Evolutionary conservation across 345 rosid genomes (phyloP), one percentile per base, ranked within the genome.

Genomic region (Geranium brycei): DNA sequence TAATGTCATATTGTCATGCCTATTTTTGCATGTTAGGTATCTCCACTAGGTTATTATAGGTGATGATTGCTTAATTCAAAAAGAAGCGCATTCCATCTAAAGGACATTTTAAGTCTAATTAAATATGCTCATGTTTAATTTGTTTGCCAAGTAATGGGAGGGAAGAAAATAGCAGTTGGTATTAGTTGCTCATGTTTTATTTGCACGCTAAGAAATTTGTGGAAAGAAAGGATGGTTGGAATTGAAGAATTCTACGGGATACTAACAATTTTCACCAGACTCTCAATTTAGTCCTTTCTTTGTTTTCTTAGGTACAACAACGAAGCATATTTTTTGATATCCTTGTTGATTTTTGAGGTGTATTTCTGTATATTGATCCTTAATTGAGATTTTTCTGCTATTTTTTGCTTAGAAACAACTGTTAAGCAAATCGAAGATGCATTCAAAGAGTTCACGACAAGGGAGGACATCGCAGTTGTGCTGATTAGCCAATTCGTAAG

Each of bases 401-500:
- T 30, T 63, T 59, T 23, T 71, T 53, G 63, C 57, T 55, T 65
- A 90, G 96, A 87, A 77, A 87, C 95, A 63, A 82, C 95, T 5
- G 87, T 87, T 69, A 85, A 87, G 69, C 81, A 80, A 31, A 87
- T 82, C 68, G 97, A 90, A 78, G 97, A 87, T 65, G 76, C 97
- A 68, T 90, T 90, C 73, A 87, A 85, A 72, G 91, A 87, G 75
- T 90, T 85, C 80, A 84, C 88, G 19, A 35, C 88, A 10, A 87
- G 82, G 69, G 91, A 86, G 61, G 97, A 90, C 59, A 81, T 90
- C 58, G 91, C 87, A 31, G 79, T 89, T 62, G 80, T 89, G 60
- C 73, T 89, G 68, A 83, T 89, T 70, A 81, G 91, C 69, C 96
- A 90, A 80, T 85, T 81, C 63, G 97, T 90, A 78, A 82, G 97